Evolutionary conservation across 345 rosid genomes (phyloP).

Genomic region (Lumnitzera littorea): DNA sequence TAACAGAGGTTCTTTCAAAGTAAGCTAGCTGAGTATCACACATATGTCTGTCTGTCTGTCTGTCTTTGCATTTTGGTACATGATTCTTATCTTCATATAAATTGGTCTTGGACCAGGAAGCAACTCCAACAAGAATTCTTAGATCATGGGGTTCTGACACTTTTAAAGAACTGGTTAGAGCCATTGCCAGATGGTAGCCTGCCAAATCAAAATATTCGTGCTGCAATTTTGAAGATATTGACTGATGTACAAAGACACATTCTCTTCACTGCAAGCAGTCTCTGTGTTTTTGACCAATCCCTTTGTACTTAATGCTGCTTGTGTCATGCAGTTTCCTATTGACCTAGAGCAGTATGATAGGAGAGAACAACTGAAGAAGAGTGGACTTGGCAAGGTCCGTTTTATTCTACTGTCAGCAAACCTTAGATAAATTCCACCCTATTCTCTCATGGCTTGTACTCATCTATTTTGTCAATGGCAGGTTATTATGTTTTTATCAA

Average conservation of each 20-base stretch:
- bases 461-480: conserved; percentile 19
- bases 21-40: conserved; percentile 28
- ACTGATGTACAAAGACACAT: conserved; percentile 46
- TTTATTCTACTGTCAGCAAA: conserved; percentile 2
- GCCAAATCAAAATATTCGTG: conserved; percentile 91
- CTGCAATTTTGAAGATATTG: conserved; percentile 70
- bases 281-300: conserved; percentile 5
- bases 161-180: conserved; percentile 94
- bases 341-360: conserved; percentile 94
- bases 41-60: neutral
- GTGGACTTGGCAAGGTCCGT: conserved; percentile 96
- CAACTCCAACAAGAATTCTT: conserved; percentile 94
- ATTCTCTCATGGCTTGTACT: conserved; percentile 1
- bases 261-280: conserved; percentile 1
- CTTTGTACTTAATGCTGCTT: conserved; percentile 15
- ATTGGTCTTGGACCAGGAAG: conserved; percentile 45
- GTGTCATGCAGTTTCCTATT: conserved; percentile 64
- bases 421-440: neutral
- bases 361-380: conserved; percentile 85
- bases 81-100: neutral
- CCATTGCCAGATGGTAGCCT: conserved; percentile 99
- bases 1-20: conserved; percentile 90
- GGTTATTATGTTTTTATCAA: conserved; percentile 98
- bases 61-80: neutral
- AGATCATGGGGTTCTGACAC: conserved; percentile 88